These are phyloP conservation scores for Microsporum canis DNA, from an alignment of 2,329 filamentous ascomycete genomes.

Conservation along the genomic window DNA sequence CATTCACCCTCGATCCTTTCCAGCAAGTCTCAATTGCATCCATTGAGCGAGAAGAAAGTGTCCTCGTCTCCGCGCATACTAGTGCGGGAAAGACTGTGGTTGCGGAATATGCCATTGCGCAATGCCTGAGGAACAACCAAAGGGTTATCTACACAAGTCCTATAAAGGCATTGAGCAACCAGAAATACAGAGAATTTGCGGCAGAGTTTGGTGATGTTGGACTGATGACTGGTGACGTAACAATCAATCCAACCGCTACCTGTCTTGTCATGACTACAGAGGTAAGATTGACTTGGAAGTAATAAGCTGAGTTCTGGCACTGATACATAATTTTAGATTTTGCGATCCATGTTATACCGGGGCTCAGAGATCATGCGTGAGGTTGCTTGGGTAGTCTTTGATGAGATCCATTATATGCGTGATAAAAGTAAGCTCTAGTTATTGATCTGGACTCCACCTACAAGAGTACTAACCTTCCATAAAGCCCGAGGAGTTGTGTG, in stretches of 20 bases:
- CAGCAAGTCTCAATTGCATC: conserved; percentile 89
- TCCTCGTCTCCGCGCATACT: conserved; percentile 92
- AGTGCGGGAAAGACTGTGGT: conserved; percentile 97
- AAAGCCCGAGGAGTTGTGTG: conserved; percentile 80
- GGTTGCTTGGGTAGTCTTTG: conserved; percentile 95
- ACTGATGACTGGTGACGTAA: conserved; percentile 97
- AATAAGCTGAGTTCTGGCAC: not conserved
- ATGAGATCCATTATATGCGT: conserved; percentile 97
- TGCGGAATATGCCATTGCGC: conserved; percentile 94
- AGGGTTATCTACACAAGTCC: conserved; percentile 98
- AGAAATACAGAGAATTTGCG: conserved; percentile 95
- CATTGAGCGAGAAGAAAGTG: conserved; percentile 91
- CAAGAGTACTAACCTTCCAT: conserved; percentile 14
- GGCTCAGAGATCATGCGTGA: conserved; percentile 99
- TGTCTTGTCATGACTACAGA: conserved; percentile 99
- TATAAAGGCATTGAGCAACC: conserved; percentile 96
- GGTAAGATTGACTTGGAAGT: conserved; percentile 21
- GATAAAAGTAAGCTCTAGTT: conserved; percentile 51
- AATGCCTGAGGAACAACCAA: conserved; percentile 94
- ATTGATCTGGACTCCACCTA: not conserved
- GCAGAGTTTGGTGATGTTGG: conserved; percentile 94
- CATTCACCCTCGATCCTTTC: conserved; percentile 92
- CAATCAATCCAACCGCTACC: conserved; percentile 95
- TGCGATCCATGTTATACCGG: conserved; percentile 94
- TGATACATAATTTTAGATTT: conserved; percentile 48